A percentile compares a stretch with the other conserved stretches of the same genome.
These are phyloP conservation scores for Cyclotella kingstonii DNA, from an alignment of 108 stramenopile genomes.

Conservation along the genomic window DNA sequence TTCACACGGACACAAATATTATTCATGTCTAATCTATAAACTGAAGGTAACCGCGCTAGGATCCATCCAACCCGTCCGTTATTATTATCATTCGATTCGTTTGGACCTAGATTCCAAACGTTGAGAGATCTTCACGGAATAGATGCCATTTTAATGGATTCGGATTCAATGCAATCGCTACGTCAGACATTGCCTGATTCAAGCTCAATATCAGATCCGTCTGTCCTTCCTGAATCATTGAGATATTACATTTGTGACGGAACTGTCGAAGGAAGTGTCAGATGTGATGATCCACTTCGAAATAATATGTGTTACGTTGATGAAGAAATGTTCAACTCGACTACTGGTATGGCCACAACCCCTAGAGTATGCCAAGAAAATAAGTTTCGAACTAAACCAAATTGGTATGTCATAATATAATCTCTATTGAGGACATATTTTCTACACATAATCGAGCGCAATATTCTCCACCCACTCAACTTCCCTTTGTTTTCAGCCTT, in stretches of 20 bases:
- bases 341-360: background rate
- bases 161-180: slow-evolving; percentile 8
- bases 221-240: slow-evolving; percentile 14
- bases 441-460: background rate
- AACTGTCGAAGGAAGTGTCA: slow-evolving; percentile 22
- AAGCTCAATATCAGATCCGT: background rate
- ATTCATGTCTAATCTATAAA: background rate
- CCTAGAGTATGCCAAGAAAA: background rate
- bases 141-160: slow-evolving; percentile 21
- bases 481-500: background rate
- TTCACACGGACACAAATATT: no score
- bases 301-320: slow-evolving; percentile 37
- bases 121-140: slow-evolving; percentile 9
- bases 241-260: slow-evolving; percentile 28
- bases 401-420: slow-evolving; percentile 3
- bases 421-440: background rate
- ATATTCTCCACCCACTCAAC: background rate
- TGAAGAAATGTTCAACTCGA: background rate
- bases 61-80: slow-evolving; percentile 30
- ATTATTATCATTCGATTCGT: slow-evolving; percentile 30
- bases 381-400: slow-evolving; percentile 9
- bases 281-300: slow-evolving; percentile 39
- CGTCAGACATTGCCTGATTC: slow-evolving; percentile 19
- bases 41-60: slow-evolving; percentile 9
- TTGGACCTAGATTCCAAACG: slow-evolving; percentile 8